Evolutionary conservation across 495 filamentous ascomycete species (phyloP).

Genomic region (Parmelia sp.): DNA sequence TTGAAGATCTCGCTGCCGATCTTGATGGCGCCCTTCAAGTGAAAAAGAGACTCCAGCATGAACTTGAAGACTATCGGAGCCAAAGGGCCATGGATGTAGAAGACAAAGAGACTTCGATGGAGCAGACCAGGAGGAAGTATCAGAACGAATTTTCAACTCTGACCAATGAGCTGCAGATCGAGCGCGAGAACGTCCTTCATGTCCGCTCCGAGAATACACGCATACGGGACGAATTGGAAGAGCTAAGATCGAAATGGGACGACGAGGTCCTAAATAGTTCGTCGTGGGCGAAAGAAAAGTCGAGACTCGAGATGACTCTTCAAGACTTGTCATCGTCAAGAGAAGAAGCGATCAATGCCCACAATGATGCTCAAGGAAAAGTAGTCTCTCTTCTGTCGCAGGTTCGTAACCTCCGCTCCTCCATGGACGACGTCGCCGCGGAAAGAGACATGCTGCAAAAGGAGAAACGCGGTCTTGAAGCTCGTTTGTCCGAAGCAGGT

Average conservation of each 20-base stretch:
- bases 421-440: constrained; percentile 75
- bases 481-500: constrained; percentile 79
- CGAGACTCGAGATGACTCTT: constrained; percentile 81
- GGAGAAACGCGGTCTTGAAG: constrained; percentile 86
- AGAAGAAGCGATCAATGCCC: constrained; percentile 86
- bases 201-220: constrained; percentile 62
- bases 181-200: constrained; percentile 75
- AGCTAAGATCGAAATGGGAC: constrained; percentile 95
- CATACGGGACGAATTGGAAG: constrained; percentile 88
- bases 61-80: constrained; percentile 94
- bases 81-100: constrained; percentile 94
- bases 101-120: constrained; percentile 92
- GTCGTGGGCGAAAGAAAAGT: constrained; percentile 97
- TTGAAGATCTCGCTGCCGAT: constrained; percentile 90
- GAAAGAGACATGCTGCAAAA: constrained; percentile 80
- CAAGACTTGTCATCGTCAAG: constrained; percentile 83
- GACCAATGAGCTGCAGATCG: constrained; percentile 86
- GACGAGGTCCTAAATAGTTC: constrained; percentile 96
- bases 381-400: constrained; percentile 88
- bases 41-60: constrained; percentile 93
- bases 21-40: constrained; percentile 78
- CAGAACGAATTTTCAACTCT: constrained; percentile 84
- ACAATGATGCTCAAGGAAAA: constrained; percentile 91
- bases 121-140: constrained; percentile 96
- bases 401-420: constrained; percentile 74